phyloP scores from a whole-genome alignment of 305 asterid species.

The Fraxinus paxiana region DNA sequence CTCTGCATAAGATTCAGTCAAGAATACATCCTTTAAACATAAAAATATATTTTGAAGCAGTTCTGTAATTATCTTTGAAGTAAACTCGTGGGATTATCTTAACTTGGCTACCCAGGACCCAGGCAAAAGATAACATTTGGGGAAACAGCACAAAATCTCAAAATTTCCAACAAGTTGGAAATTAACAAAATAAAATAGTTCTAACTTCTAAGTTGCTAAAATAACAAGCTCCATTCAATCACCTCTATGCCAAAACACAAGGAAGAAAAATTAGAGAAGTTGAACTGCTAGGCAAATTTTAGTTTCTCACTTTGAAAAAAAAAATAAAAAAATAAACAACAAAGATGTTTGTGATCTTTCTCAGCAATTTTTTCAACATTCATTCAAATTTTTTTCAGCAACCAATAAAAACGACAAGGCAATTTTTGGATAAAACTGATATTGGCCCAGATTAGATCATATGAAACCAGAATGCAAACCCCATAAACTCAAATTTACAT shows the following conservation, averaged over 20 bases:
- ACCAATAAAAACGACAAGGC: conserved; percentile 5
- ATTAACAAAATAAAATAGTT: neutral
- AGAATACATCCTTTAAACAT: conserved; percentile 39
- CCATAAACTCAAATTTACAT: conserved; percentile 18
- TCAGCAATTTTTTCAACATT: conserved; percentile 1
- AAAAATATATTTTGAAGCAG: conserved; percentile 10
- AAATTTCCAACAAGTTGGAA: conserved; percentile 3
- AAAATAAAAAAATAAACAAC: neutral
- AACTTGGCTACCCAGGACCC: conserved; percentile 1
- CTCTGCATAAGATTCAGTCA: conserved; percentile 64
- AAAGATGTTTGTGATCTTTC: neutral
- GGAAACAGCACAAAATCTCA: neutral
- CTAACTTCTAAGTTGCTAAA: neutral
- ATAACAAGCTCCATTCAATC: neutral
- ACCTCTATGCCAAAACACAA: conserved; percentile 12
- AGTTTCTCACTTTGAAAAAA: neutral
- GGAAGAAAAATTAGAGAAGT: neutral
- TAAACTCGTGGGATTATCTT: neutral
- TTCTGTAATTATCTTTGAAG: conserved; percentile 7
- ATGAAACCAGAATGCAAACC: conserved; percentile 23
- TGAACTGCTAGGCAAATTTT: neutral
- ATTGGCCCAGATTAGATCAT: conserved; percentile 24
- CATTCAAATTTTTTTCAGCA: neutral
- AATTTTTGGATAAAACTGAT: neutral
- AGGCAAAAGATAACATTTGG: neutral